Evolutionary conservation across 306 rosid genomes (phyloP), one percentile per base, ranked within the genome.

Genomic region (Urtica urens): DNA sequence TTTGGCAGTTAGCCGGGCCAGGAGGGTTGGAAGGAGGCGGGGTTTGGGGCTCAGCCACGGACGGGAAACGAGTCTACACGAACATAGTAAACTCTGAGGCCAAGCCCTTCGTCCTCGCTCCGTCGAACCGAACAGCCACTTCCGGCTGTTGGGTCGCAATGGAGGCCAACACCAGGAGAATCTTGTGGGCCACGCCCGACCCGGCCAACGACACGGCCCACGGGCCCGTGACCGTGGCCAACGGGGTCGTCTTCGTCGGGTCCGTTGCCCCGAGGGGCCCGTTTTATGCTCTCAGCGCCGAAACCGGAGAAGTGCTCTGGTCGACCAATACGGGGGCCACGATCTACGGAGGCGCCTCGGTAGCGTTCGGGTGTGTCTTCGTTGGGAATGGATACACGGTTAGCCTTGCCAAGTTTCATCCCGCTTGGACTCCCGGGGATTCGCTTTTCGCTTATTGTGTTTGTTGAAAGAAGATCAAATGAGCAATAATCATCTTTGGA

Each of bases 341-440:
- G 1, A 33, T 61, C 12, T 53, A 53, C 2, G 68, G 73, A 0
- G 70, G 70, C 11, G 30, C 49, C 19, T 26, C 63, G 1, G 68
- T 50, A 27, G 50, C 59, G 34, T 53, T 57, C 21, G 65, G 77
- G 13, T 66, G 73, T 46, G 49, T 62, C 27, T 70, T 35, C 33
- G 23, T 58, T 3, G 40, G 80, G 23, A 38, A 34, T 50, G 73
- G 73, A 38, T 65, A 57, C 22, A 40, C 61, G 7, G 57, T 62
- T 44, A 51, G 51, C 46, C 64, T 61, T 10, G 71, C 64, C 9
- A 47, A 3, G 20, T 69, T 74, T 47, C 72, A 69, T 30, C 67
- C 76, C 13, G 49, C 70, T 34, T 69, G 73, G 76, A 65, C 80
- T 20, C 16, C 67, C 3, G 70, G 76, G 40, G 65, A 68, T 60